Percentiles rank a stretch among this genome's conserved stretches.
These are phyloP conservation scores for Melastoma malabathricum DNA, from an alignment of 345 rosid genomes.

Conservation along the genomic window DNA sequence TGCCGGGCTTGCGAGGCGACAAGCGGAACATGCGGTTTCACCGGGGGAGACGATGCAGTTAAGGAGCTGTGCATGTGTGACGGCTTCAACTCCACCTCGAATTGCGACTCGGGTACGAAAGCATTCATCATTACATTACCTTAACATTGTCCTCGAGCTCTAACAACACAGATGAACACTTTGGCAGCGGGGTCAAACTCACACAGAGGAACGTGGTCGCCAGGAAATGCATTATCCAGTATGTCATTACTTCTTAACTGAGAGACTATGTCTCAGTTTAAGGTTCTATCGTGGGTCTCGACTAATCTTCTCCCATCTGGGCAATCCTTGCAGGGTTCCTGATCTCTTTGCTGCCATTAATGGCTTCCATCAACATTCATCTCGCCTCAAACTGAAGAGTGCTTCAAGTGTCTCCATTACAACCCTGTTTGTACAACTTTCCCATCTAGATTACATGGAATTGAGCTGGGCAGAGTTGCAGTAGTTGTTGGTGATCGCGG, in stretches of 20 bases:
- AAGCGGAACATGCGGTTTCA: slow-evolving; percentile 72
- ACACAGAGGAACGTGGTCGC: slow-evolving; percentile 4
- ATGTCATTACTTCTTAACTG: neutral
- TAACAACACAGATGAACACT: neutral
- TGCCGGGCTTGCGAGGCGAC: slow-evolving; percentile 80
- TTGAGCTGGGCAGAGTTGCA: slow-evolving; percentile 25
- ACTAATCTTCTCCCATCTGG: too few species aligned
- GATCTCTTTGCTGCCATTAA: too few species aligned
- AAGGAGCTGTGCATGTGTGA: slow-evolving; percentile 68
- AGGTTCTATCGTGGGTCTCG: too few species aligned
- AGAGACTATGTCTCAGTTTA: too few species aligned
- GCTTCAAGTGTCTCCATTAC: too few species aligned
- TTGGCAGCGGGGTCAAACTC: slow-evolving; percentile 16
- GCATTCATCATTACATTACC: too few species aligned
- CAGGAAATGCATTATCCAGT: slow-evolving; percentile 13
- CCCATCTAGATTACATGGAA: neutral
- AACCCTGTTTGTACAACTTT: too few species aligned
- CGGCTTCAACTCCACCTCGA: slow-evolving; percentile 53
- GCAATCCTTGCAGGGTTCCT: too few species aligned
- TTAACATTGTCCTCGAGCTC: too few species aligned
- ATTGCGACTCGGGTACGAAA: slow-evolving; percentile 59
- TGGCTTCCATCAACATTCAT: too few species aligned
- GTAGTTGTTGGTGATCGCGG: too few species aligned
- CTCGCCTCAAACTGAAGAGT: too few species aligned
- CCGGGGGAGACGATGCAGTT: slow-evolving; percentile 27